A percentile compares a stretch with the other conserved stretches of the same genome.
Evolutionary conservation across 495 filamentous ascomycete genomes (phyloP).

Genomic region (Platismatia glauca): DNA sequence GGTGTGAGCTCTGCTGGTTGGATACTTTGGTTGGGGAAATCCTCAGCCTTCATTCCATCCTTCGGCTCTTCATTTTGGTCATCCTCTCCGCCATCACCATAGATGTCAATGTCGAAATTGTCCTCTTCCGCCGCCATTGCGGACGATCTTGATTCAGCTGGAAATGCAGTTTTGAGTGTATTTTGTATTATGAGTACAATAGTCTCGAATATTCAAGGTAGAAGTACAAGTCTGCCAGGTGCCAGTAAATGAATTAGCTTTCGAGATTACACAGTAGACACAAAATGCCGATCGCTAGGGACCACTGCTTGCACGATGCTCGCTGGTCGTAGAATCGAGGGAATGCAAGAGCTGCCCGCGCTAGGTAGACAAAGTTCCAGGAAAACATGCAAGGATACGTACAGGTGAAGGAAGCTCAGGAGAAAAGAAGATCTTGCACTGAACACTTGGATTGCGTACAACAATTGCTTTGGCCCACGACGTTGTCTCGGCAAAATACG

Average conservation of each 20-base stretch:
- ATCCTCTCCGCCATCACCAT: conserved; percentile 64
- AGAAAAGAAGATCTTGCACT: conserved; percentile 19
- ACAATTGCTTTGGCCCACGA: conserved; percentile 25
- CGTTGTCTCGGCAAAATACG: conserved; percentile 33
- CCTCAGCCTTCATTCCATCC: conserved; percentile 32
- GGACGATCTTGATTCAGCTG: conserved; percentile 22
- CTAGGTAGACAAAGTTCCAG: conserved; percentile 1
- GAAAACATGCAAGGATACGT: conserved; percentile 38
- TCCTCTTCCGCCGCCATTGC: conserved; percentile 74
- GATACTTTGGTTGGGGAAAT: conserved; percentile 30
- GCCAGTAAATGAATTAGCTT: conserved; percentile 21
- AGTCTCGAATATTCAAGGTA: conserved; percentile 27
- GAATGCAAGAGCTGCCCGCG: conserved; percentile 8
- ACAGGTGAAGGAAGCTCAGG: conserved; percentile 31
- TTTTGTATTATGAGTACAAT: conserved; percentile 23
- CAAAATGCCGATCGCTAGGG: not conserved
- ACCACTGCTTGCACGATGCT: conserved; percentile 6
- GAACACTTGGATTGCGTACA: conserved; percentile 16
- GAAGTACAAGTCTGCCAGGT: conserved; percentile 26
- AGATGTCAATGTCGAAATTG: conserved; percentile 98
- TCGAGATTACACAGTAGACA: conserved; percentile 9
- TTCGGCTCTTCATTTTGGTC: conserved; percentile 41
- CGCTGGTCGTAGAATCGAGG: not conserved
- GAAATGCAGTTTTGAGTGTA: conserved; percentile 7
- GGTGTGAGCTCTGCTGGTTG: conserved; percentile 20